These are phyloP conservation scores for Leccinum boreale DNA, from an alignment of 768 basidiomycete species.

Conservation along the genomic window DNA sequence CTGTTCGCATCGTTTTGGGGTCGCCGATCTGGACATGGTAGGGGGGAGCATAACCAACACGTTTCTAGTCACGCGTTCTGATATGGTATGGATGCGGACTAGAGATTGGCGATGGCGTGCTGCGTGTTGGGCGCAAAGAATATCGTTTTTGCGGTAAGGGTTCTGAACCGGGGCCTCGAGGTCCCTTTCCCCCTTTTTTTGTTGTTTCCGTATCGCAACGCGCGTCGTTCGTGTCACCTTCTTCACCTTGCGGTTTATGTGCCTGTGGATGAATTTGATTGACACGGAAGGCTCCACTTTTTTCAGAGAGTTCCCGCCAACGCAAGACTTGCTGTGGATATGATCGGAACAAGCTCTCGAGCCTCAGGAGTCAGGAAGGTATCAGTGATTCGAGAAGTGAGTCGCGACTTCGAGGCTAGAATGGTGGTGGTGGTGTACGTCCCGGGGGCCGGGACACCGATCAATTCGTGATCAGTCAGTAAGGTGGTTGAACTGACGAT, in stretches of 20 bases:
- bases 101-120: conserved; percentile 1
- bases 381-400: conserved; percentile 1
- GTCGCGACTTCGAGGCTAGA: neutral
- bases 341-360: conserved; percentile 1
- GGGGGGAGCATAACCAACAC: conserved; percentile 5
- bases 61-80: conserved; percentile 16
- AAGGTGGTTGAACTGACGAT: neutral
- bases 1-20: neutral
- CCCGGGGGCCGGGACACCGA: neutral
- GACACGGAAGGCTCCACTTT: neutral
- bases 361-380: conserved; percentile 21
- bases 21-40: conserved; percentile 6
- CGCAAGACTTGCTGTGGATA: conserved; percentile 2
- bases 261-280: neutral
- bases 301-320: neutral
- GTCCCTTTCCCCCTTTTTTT: neutral
- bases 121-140: conserved; percentile 14
- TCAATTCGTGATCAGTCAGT: neutral
- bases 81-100: neutral
- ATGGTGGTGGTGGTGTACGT: neutral
- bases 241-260: conserved; percentile 1
- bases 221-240: neutral
- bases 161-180: conserved; percentile 9
- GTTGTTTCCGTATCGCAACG: neutral
- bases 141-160: conserved; percentile 3